Evolutionary conservation across 768 basidiomycete species (phyloP).

Genomic region (Leccinellum rugosiceps): DNA sequence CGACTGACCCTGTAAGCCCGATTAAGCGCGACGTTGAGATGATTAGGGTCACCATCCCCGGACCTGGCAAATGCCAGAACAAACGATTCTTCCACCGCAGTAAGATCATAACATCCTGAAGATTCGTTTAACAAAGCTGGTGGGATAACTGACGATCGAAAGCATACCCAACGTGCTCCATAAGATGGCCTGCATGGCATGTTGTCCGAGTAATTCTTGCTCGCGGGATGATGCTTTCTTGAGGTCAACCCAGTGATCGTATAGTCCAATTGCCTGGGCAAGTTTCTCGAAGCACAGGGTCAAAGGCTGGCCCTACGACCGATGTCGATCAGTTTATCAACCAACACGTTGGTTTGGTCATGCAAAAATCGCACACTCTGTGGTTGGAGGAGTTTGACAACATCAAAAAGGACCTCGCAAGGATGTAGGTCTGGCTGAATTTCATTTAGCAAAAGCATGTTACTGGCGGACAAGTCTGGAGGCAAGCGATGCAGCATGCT

Average conservation of each 20-base stretch:
- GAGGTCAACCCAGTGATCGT: conserved; percentile 68
- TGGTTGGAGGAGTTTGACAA: conserved; percentile 69
- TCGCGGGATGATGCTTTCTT: conserved; percentile 48
- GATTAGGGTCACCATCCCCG: conserved; percentile 58
- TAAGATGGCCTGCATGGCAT: conserved; percentile 68
- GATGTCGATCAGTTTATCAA: conserved; percentile 10
- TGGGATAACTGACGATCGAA: not conserved
- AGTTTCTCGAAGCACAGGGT: conserved; percentile 67
- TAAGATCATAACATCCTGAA: conserved; percentile 64
- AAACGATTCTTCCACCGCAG: conserved; percentile 64
- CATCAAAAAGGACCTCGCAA: conserved; percentile 72
- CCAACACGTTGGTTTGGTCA: not conserved
- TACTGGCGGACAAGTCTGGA: conserved; percentile 32
- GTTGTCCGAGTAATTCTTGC: conserved; percentile 66
- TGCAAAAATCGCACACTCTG: conserved; percentile 44
- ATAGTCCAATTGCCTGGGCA: conserved; percentile 60
- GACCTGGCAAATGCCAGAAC: conserved; percentile 63
- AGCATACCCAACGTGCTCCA: conserved; percentile 67
- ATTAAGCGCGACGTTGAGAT: conserved; percentile 59
- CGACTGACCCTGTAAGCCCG: conserved; percentile 60
- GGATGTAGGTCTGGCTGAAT: conserved; percentile 76
- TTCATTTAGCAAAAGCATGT: conserved; percentile 60
- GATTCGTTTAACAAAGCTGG: conserved; percentile 8
- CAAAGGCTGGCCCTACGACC: conserved; percentile 63
- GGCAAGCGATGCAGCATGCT: conserved; percentile 76